Conservation (phyloP, 371 early-diverging fungal species). For the Zopfochytrium polystomum region DNA sequence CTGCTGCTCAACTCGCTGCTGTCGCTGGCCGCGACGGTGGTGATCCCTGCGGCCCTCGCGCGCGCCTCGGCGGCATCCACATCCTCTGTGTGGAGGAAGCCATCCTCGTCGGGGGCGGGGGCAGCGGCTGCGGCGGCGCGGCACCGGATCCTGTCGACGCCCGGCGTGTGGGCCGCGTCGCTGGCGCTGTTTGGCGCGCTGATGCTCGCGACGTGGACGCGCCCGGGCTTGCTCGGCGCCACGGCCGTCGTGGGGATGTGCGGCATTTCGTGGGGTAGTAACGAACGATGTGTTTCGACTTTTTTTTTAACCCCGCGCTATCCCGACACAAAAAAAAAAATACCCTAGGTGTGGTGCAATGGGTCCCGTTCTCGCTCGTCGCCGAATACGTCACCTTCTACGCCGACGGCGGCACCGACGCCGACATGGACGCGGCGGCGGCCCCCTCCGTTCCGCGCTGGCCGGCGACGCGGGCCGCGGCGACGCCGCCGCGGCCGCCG, state of each 20-base stretch:
- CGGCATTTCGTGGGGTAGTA: slow-evolving; percentile 76
- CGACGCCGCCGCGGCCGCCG: too few relatives aligned
- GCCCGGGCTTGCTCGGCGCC: slow-evolving; percentile 53
- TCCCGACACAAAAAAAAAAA: too few relatives aligned
- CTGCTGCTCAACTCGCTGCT: slow-evolving; percentile 76
- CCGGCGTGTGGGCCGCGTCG: slow-evolving; percentile 64
- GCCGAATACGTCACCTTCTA: too few relatives aligned
- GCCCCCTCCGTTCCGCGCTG: too few relatives aligned
- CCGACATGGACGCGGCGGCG: too few relatives aligned
- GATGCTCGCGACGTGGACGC: slow-evolving; percentile 53
- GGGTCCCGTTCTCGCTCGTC: slow-evolving; percentile 89
- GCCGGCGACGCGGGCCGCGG: too few relatives aligned
- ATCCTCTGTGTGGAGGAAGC: too few relatives aligned
- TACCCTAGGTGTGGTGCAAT: too few relatives aligned
- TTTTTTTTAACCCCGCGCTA: too few relatives aligned
- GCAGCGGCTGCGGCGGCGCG: not conserved
- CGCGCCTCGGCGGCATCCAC: not conserved
- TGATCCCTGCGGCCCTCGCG: too few relatives aligned
- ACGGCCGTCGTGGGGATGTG: slow-evolving; percentile 66
- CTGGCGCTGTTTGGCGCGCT: slow-evolving; percentile 48
- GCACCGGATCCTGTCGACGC: too few relatives aligned
- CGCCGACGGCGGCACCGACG: too few relatives aligned
- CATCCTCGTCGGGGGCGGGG: not conserved
- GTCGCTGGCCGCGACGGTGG: slow-evolving; percentile 67
- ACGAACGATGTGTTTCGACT: slow-evolving; percentile 4